Evolutionary conservation across 169 alveolate genomes (phyloP), one percentile per base, ranked within the genome.

Genomic region (Plasmodium inui): DNA sequence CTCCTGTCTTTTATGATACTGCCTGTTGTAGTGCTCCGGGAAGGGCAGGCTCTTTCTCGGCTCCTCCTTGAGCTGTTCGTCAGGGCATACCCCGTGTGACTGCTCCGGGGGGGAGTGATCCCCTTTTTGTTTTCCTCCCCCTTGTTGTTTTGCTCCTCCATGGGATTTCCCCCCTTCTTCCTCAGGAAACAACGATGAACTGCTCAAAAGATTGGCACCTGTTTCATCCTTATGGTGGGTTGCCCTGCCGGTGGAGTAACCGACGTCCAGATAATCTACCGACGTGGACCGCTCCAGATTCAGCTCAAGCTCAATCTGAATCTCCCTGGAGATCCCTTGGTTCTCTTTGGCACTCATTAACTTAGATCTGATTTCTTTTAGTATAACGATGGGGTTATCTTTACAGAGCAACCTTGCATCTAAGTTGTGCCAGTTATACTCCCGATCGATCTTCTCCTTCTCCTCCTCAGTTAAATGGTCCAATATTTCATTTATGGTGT

Each of bases 301-400:
- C 17, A 57, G 8, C 32, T 78, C 67, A 17, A 88, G 70, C 12
- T 76, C 22, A 7, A 57, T 2, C 32, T 78, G 50, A 17, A 88
- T 50, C 12, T 76, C 22, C 53, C 57, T 79, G 28, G 34, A 67
- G 19, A 88, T 88, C 22, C 67, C 55, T n/a, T 61, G 46, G 10
- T 88, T 83, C 44, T 78, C 82, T 44, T 79, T 67, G 12, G 46
- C 70, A 72, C 70, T 76, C 46, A 79, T 32, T n/a, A 88, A 19
- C 73, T 88, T 88, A 1, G 83, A 88, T 39, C 72, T 88, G 1
- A 88, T 88, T 57, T 88, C 94, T 57, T 88, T 88, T 19, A 88
- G n/a, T 32, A 88, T 88, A 12, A 34, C 70, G 37, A 55, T n/a
- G 12, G 94, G 86, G 41, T 88, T 81, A 50, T 88, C 94, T 26